Evolutionary conservation across 2,329 filamentous ascomycete species (phyloP), one percentile per base, ranked within the genome.

Genomic region (Ascochyta koolunga): DNA sequence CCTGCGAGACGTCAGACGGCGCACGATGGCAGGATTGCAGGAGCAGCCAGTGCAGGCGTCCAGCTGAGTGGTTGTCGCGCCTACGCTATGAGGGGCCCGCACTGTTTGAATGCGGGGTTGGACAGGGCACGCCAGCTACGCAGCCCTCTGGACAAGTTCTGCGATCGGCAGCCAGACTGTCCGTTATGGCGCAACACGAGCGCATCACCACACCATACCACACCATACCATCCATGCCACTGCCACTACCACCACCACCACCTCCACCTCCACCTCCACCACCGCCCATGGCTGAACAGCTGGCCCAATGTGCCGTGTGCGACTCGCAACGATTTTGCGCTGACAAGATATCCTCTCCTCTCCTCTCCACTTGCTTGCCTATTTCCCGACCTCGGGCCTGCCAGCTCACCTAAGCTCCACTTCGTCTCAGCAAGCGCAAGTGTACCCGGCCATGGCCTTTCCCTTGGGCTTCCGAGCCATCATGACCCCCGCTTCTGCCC

Each of bases 121-220:
- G 10, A 21, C 39, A 43, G 39, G 50, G 42, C 32, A 31, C 41
- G 39, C 50, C 5, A 24, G 57, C 65, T 61, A 67, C 62, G 53
- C 54, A 41, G 50, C 55, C 36, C 53, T 47, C 49, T 38, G 39
- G 36, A 50, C 54, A 31, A 36, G 27, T 54, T 50, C 40, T 54
- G 55, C 39, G 55, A 59, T 56, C 45, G 53, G 19, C 49, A 27
- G 9, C 7, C 36, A 39, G 36, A 42, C 53, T 36, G 50, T 46
- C 53, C 44, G 50, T 48, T 49, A 62, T 66, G 59, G 63, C 64
- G 63, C 57, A 64, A 65, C 61, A 43, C 42, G 21, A 31, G 44
- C 32, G 27, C 51, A 35, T 56, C 42, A 42, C n/a, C n/a, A n/a
- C n/a, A n/a, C n/a, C n/a, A n/a, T n/a, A n/a, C n/a, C n/a, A n/a